Conservation (phyloP, 164 flowering plant genomes). For the Sedum album region DNA sequence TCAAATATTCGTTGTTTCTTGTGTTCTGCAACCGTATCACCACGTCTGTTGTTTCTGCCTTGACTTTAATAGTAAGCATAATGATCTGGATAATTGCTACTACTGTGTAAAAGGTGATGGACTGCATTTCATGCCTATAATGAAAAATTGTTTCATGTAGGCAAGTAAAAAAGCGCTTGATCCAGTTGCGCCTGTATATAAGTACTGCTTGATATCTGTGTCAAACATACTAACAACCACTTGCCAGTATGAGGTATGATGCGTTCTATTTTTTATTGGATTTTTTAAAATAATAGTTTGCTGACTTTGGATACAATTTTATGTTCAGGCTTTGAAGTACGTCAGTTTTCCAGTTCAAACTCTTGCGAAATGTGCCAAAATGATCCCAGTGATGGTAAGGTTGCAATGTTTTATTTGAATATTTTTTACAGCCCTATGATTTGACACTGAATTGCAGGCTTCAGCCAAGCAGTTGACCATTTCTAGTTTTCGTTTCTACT, state of each 20-base stretch:
- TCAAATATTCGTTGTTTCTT: conserved; percentile 79
- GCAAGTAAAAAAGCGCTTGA: conserved; percentile 75
- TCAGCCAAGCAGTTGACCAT: too few species aligned
- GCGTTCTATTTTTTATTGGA: background rate
- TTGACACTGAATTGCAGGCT: too few species aligned
- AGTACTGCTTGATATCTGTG: conserved; percentile 69
- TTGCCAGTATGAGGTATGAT: conserved; percentile 92
- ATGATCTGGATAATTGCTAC: background rate
- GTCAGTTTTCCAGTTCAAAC: conserved; percentile 99
- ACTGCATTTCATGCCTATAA: background rate
- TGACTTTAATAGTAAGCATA: conserved; percentile 49
- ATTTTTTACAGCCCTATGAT: too few species aligned
- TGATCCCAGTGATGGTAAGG: conserved; percentile 99
- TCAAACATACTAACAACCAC: conserved; percentile 93
- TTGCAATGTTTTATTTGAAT: conserved; percentile 15
- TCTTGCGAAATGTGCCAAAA: conserved; percentile 96
- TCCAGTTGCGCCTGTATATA: conserved; percentile 92
- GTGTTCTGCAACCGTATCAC: conserved; percentile 93
- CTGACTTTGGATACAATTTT: background rate
- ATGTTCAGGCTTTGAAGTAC: conserved; percentile 87
- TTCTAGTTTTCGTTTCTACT: conserved; percentile 4
- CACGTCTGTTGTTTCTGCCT: conserved; percentile 89
- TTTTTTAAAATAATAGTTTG: background rate
- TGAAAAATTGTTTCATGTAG: conserved; percentile 26
- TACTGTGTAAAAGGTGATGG: background rate